Percentiles rank a stretch among this genome's conserved stretches.
Evolutionary conservation across 768 basidiomycete species (phyloP).

Genomic region (Termitomyces sp.): DNA sequence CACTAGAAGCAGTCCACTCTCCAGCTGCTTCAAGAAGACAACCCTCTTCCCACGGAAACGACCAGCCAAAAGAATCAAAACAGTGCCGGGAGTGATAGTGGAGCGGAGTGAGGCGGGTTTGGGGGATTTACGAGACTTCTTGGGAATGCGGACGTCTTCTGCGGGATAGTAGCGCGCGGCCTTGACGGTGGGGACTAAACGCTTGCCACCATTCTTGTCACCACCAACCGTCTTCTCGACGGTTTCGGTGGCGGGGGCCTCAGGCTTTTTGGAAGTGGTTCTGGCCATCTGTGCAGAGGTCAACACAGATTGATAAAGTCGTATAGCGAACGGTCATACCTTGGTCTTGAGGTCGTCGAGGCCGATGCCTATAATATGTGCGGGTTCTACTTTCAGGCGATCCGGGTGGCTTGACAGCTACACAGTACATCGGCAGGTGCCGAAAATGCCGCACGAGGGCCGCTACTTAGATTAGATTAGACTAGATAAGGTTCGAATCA

Average conservation of each 20-base stretch:
- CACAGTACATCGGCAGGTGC: conserved; percentile 37
- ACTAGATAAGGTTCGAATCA: conserved; percentile 23
- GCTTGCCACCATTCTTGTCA: conserved; percentile 85
- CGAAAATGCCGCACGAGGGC: conserved; percentile 13
- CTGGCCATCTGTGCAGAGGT: conserved; percentile 60
- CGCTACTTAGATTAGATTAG: conserved; percentile 11
- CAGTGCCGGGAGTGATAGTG: conserved; percentile 88
- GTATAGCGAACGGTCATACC: conserved; percentile 25
- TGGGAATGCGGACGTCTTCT: conserved; percentile 88
- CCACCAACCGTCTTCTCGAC: conserved; percentile 84
- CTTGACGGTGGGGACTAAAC: conserved; percentile 80
- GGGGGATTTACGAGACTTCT: conserved; percentile 86
- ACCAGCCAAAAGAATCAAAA: conserved; percentile 95
- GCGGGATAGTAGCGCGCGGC: conserved; percentile 92
- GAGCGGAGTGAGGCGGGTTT: conserved; percentile 76
- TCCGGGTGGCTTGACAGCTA: conserved; percentile 39
- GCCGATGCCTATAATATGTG: conserved; percentile 41
- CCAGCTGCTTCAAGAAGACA: conserved; percentile 95
- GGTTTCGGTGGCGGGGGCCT: conserved; percentile 57
- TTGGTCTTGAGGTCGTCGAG: conserved; percentile 49
- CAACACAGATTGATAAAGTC: conserved; percentile 3
- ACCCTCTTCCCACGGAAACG: conserved; percentile 98
- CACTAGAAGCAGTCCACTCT: conserved; percentile 88
- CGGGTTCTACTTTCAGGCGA: conserved; percentile 24
- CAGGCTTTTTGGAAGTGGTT: conserved; percentile 76